Percentiles rank a stretch among this genome's conserved stretches.
phyloP scores from a whole-genome alignment of 768 basidiomycete species.

The Rickenella mellea region DNA sequence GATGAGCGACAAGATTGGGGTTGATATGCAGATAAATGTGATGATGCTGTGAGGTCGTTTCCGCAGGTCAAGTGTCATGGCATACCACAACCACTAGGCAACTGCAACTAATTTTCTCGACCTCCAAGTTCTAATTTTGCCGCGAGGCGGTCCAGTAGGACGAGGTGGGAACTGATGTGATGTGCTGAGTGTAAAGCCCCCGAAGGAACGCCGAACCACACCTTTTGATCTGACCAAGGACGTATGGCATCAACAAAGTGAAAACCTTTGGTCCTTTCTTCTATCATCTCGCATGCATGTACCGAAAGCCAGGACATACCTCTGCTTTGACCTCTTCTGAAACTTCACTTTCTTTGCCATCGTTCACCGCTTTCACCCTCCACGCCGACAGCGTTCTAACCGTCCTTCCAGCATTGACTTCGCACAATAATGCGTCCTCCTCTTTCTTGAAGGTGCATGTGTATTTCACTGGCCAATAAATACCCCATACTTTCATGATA shows the following conservation, averaged over 20 bases:
- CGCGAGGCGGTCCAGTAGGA: no score
- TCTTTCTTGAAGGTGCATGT: neutral
- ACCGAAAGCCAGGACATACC: slow-evolving; percentile 12
- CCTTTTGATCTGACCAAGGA: slow-evolving; percentile 19
- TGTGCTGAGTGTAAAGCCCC: slow-evolving; percentile 14
- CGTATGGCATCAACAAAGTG: slow-evolving; percentile 26
- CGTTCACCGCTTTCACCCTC: neutral
- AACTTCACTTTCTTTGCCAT: slow-evolving; percentile 13
- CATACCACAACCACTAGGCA: no score
- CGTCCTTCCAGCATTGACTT: slow-evolving; percentile 1
- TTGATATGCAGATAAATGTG: no score
- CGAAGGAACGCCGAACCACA: slow-evolving; percentile 21
- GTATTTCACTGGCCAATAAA: neutral
- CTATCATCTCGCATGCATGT: neutral
- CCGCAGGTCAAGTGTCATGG: no score
- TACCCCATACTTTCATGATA: slow-evolving; percentile 1
- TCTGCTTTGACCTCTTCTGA: slow-evolving; percentile 18
- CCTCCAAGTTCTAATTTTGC: no score
- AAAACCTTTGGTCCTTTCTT: slow-evolving; percentile 14
- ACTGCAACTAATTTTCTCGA: no score
- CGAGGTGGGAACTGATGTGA: neutral
- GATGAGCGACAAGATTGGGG: no score
- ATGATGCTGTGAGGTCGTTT: no score
- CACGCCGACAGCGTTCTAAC: neutral
- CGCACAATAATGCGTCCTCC: slow-evolving; percentile 3